phyloP scores from a whole-genome alignment of 345 rosid species.

The Lenwebbia sp. region DNA sequence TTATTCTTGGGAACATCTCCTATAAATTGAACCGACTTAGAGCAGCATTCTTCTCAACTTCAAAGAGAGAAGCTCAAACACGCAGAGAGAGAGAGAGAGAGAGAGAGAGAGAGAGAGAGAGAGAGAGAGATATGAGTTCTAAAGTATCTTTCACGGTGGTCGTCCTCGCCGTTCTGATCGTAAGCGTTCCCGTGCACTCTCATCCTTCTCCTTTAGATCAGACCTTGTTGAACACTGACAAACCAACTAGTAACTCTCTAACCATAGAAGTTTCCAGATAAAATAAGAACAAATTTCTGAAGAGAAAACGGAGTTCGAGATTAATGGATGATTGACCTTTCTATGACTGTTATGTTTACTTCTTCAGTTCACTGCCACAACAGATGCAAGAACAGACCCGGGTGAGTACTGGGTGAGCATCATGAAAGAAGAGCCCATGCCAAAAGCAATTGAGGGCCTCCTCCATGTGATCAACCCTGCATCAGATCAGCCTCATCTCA shows the following conservation, averaged over 20 bases:
- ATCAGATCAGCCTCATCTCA: background rate
- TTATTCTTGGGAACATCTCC: no score
- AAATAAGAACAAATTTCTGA: background rate
- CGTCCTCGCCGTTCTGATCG: no score
- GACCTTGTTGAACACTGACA: no score
- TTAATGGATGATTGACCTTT: no score
- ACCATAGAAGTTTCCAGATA: background rate
- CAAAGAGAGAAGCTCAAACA: no score
- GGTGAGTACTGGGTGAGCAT: constrained; percentile 17
- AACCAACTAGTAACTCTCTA: background rate
- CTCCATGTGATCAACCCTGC: background rate
- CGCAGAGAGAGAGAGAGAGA: no score
- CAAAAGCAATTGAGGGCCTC: constrained; percentile 6
- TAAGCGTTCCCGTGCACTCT: background rate
- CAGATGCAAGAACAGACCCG: constrained; percentile 12
- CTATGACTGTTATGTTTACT: background rate
- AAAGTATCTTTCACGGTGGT: no score
- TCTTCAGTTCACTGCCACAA: background rate
- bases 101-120: no score
- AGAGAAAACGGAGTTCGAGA: no score
- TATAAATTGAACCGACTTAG: no score
- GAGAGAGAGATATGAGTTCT: no score
- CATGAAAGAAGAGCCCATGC: constrained; percentile 13
- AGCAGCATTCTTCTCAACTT: no score
- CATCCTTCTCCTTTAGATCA: background rate